These are phyloP conservation scores for Pisolithus sp. DNA, from an alignment of 768 basidiomycete species.

Conservation along the genomic window DNA sequence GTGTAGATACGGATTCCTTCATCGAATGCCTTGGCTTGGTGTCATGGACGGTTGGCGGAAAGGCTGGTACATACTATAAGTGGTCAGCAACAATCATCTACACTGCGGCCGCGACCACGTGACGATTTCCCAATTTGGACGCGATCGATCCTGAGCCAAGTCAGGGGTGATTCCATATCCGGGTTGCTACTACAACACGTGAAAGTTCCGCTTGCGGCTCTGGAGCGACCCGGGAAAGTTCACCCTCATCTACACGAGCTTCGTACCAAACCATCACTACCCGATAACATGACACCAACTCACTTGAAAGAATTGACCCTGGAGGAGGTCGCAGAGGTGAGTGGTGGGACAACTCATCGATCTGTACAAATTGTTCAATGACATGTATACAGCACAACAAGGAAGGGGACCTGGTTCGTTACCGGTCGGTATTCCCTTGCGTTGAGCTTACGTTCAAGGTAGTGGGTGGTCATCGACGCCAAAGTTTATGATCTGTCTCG, in stretches of 20 bases:
- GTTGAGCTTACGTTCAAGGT: constrained; percentile 3
- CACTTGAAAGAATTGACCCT: constrained; percentile 33
- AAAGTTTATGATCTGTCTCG: constrained; percentile 78
- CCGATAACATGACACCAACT: constrained; percentile 14
- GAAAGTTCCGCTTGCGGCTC: too few relatives aligned
- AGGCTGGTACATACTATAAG: background rate
- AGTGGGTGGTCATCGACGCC: constrained; percentile 81
- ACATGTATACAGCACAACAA: constrained; percentile 65
- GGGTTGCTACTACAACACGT: too few relatives aligned
- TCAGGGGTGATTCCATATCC: too few relatives aligned
- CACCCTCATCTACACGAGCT: too few relatives aligned
- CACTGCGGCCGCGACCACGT: too few relatives aligned
- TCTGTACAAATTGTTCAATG: background rate
- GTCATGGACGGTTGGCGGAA: background rate
- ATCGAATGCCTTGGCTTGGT: constrained; percentile 22
- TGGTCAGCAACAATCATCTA: too few relatives aligned
- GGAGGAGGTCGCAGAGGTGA: constrained; percentile 66
- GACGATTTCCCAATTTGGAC: too few relatives aligned
- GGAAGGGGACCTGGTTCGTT: constrained; percentile 69
- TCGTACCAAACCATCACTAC: too few relatives aligned
- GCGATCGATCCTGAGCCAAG: too few relatives aligned
- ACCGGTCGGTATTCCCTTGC: background rate
- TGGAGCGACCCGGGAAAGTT: too few relatives aligned
- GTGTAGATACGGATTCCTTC: constrained; percentile 79
- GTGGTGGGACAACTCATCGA: constrained; percentile 4